phyloP scores from a whole-genome alignment of 495 filamentous ascomycete species.

The Penicillium paradoxum region DNA sequence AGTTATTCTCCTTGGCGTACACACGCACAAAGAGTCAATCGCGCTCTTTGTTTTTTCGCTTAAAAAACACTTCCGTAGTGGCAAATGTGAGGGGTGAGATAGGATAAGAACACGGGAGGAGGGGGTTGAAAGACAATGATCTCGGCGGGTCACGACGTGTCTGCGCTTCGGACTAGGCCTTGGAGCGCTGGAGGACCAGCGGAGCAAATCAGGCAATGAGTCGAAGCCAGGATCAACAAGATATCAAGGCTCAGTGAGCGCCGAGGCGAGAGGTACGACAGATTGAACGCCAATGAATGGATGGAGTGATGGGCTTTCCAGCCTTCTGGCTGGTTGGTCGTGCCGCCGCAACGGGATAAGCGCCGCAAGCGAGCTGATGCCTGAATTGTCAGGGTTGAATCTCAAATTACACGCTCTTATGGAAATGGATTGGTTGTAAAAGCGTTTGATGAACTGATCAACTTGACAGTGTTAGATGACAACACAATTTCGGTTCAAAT shows the following conservation, averaged over 20 bases:
- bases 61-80: slow-evolving; percentile 5
- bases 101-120: slow-evolving; percentile 19
- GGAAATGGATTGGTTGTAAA: not conserved
- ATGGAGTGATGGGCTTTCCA: slow-evolving; percentile 36
- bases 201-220: slow-evolving; percentile 3
- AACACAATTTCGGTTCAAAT: no score
- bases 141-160: slow-evolving; percentile 24
- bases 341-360: slow-evolving; percentile 46
- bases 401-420: not conserved
- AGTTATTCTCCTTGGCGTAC: slow-evolving; percentile 11
- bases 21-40: slow-evolving; percentile 1
- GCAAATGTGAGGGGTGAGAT: slow-evolving; percentile 21
- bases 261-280: slow-evolving; percentile 9
- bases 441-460: not conserved
- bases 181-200: slow-evolving; percentile 14
- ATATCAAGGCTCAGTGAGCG: slow-evolving; percentile 13
- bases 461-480: no score
- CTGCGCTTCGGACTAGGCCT: slow-evolving; percentile 12
- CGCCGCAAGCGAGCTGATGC: slow-evolving; percentile 40
- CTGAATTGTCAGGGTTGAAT: slow-evolving; percentile 19
- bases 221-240: slow-evolving; percentile 6
- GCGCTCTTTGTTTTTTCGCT: slow-evolving; percentile 12
- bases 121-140: slow-evolving; percentile 26
- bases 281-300: slow-evolving; percentile 25
- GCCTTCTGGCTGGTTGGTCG: slow-evolving; percentile 42